Evolutionary conservation across 495 filamentous ascomycete species (phyloP).

Genomic region (Friedmanniomyces simplex): DNA sequence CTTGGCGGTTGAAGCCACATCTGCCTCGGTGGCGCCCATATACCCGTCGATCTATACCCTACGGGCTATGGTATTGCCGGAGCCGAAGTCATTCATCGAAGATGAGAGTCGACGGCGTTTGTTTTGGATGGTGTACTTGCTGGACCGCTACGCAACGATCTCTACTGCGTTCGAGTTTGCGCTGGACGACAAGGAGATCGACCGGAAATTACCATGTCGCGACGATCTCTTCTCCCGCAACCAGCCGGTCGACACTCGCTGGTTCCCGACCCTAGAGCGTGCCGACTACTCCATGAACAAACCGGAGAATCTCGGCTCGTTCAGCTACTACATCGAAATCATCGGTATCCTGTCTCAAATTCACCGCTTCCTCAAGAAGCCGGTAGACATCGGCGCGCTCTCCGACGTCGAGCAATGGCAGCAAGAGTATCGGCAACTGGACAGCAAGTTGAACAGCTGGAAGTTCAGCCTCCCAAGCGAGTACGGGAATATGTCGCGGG

Average conservation of each 20-base stretch:
- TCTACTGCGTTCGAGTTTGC: slow-evolving; percentile 86
- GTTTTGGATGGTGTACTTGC: slow-evolving; percentile 88
- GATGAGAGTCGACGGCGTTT: slow-evolving; percentile 72
- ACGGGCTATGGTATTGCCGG: slow-evolving; percentile 68
- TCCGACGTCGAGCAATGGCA: slow-evolving; percentile 86
- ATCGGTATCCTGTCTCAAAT: slow-evolving; percentile 76
- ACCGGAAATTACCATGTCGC: slow-evolving; percentile 73
- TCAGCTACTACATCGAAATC: slow-evolving; percentile 78
- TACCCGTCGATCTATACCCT: slow-evolving; percentile 76
- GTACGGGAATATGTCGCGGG: slow-evolving; percentile 66
- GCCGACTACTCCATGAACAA: slow-evolving; percentile 55
- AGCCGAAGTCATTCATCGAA: slow-evolving; percentile 75
- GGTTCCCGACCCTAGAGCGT: slow-evolving; percentile 52
- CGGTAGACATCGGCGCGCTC: slow-evolving; percentile 74
- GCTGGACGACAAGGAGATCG: slow-evolving; percentile 76
- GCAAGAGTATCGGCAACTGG: slow-evolving; percentile 70
- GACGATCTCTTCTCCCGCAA: slow-evolving; percentile 80
- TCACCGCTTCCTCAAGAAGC: slow-evolving; percentile 73
- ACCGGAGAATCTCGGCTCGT: slow-evolving; percentile 72
- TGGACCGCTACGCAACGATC: slow-evolving; percentile 81
- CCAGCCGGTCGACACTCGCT: slow-evolving; percentile 68
- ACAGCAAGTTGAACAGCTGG: slow-evolving; percentile 67
- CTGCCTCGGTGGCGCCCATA: slow-evolving; percentile 59
- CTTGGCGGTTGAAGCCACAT: slow-evolving; percentile 67
- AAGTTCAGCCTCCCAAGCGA: slow-evolving; percentile 72